A percentile compares a stretch with the other conserved stretches of the same genome.
phyloP scores from a whole-genome alignment of 2,329 filamentous ascomycete species.

The Ophiostoma sp. region DNA sequence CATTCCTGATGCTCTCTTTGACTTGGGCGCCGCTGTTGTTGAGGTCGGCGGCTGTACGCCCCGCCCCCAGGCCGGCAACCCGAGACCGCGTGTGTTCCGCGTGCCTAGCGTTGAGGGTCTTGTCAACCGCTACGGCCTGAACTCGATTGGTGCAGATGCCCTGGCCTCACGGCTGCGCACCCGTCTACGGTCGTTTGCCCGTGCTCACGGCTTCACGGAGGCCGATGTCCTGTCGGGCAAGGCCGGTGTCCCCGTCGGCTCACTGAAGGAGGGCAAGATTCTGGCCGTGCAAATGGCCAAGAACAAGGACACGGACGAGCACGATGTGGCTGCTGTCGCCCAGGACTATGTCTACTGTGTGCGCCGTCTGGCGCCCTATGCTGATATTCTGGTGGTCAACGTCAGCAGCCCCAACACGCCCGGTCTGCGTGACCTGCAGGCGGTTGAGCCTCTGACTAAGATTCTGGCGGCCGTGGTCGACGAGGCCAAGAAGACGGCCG shows the following conservation, averaged over 20 bases:
- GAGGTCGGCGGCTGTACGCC: slow-evolving; percentile 92
- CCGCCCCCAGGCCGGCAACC: slow-evolving; percentile 83
- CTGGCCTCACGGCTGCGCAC: slow-evolving; percentile 78
- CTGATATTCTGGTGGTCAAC: slow-evolving; percentile 96
- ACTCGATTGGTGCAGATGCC: slow-evolving; percentile 84
- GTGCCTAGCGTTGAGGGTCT: slow-evolving; percentile 80
- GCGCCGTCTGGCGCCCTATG: slow-evolving; percentile 76
- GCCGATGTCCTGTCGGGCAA: slow-evolving; percentile 73
- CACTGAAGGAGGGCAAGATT: slow-evolving; percentile 70
- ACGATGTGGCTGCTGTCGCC: slow-evolving; percentile 77
- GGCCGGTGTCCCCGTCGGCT: slow-evolving; percentile 73
- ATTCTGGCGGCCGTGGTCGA: slow-evolving; percentile 81
- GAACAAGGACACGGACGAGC: slow-evolving; percentile 89
- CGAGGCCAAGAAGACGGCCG: slow-evolving; percentile 66
- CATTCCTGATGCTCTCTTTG: slow-evolving; percentile 80
- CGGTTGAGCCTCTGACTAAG: slow-evolving; percentile 75
- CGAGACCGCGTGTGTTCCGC: slow-evolving; percentile 83
- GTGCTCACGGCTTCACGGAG: slow-evolving; percentile 68
- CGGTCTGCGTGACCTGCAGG: slow-evolving; percentile 83
- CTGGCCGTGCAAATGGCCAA: slow-evolving; percentile 93
- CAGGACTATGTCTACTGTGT: slow-evolving; percentile 90
- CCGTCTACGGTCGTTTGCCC: slow-evolving; percentile 75
- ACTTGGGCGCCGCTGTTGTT: slow-evolving; percentile 79
- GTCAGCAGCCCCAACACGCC: slow-evolving; percentile 97
- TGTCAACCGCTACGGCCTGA: slow-evolving; percentile 95